Percentiles rank a stretch among this genome's conserved stretches.
These are phyloP conservation scores for Nicotiana otophora DNA, from an alignment of 257 asterid species.

Conservation along the genomic window DNA sequence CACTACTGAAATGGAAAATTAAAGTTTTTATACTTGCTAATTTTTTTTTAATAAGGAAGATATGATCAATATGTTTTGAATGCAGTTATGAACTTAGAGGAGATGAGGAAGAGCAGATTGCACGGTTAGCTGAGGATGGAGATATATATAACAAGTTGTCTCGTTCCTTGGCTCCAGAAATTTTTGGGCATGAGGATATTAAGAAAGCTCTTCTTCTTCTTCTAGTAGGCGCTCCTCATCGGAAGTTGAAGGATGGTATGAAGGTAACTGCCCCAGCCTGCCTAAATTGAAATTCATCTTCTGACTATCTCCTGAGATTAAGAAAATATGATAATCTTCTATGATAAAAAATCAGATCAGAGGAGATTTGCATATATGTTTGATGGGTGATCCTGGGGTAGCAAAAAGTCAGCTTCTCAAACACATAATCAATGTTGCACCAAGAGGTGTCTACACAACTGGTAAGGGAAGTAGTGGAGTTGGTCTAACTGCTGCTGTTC, in stretches of 20 bases:
- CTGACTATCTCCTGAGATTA: background rate
- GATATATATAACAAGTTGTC: constrained; percentile 78
- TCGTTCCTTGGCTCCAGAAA: constrained; percentile 88
- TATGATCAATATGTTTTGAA: constrained; percentile 1
- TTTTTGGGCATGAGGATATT: constrained; percentile 90
- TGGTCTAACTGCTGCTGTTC: constrained; percentile 99
- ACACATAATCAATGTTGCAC: constrained; percentile 95
- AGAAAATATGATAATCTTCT: constrained; percentile 6
- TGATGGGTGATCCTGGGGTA: constrained; percentile 98
- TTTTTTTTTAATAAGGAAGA: background rate
- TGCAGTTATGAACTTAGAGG: constrained; percentile 61
- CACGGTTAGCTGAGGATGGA: constrained; percentile 88
- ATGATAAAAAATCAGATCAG: constrained; percentile 46
- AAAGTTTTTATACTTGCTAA: background rate
- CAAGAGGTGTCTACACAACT: constrained; percentile 92
- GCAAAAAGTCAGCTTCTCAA: constrained; percentile 99
- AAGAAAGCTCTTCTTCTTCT: constrained; percentile 96
- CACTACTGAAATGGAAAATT: background rate
- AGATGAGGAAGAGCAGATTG: constrained; percentile 77
- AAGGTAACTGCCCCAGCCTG: constrained; percentile 44
- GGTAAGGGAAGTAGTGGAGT: constrained; percentile 99
- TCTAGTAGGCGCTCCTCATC: constrained; percentile 95
- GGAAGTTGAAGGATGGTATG: constrained; percentile 93
- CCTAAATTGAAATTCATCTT: background rate
- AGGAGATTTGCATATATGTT: constrained; percentile 79